phyloP scores from a whole-genome alignment of 768 basidiomycete species.

The Symmetrospora coprosmae region DNA sequence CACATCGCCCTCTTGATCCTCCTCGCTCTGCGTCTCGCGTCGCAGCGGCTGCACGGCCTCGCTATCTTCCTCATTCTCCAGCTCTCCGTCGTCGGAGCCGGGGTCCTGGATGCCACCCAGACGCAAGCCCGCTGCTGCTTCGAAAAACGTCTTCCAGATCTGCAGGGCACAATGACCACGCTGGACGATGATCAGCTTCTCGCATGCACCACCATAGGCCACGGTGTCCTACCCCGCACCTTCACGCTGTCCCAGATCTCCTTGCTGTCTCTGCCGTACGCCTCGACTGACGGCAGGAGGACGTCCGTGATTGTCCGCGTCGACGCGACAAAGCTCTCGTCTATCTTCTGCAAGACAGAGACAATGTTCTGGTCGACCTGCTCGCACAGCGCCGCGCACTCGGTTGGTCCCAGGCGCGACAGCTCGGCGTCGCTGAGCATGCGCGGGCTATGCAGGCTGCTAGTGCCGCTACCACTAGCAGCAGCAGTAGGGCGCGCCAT shows the following conservation, averaged over 20 bases:
- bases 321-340: conserved; percentile 81
- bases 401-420: not conserved
- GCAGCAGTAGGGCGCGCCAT: too few species aligned
- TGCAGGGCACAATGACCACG: conserved; percentile 34
- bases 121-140: conserved; percentile 75
- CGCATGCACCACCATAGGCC: not conserved
- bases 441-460: conserved; percentile 20
- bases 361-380: conserved; percentile 17
- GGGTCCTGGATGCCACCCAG: conserved; percentile 44
- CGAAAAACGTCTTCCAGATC: conserved; percentile 97
- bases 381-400: conserved; percentile 9
- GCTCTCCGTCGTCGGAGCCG: conserved; percentile 50
- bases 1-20: not conserved
- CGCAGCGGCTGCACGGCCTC: too few species aligned
- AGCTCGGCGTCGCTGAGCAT: not conserved
- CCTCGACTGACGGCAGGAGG: conserved; percentile 74
- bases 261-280: conserved; percentile 72
- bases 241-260: conserved; percentile 80
- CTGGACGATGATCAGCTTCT: not conserved
- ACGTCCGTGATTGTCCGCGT: conserved; percentile 67
- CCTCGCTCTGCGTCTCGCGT: too few species aligned
- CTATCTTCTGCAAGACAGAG: conserved; percentile 70
- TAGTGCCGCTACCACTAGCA: too few species aligned
- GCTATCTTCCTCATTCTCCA: too few species aligned
- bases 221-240: conserved; percentile 42